Base-by-base conservation (phyloP, 75 land plant species). In the Cupressus sempervirens region DNA sequence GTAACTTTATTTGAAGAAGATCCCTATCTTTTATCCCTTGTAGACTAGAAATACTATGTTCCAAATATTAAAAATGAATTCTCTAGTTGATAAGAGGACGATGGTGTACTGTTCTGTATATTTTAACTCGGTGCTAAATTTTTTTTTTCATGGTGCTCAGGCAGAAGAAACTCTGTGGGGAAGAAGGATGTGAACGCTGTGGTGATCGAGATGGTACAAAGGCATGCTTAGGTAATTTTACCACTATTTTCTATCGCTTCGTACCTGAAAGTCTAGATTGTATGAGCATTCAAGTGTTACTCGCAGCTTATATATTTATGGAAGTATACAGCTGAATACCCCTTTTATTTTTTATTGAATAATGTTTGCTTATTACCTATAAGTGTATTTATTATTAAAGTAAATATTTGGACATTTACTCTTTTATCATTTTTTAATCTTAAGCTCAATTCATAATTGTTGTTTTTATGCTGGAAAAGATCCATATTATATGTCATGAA, bases 121-220 rank as follows among this genome's bases (percentile, higher is more conserved):
- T 45, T n/a, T 43, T 26, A 79, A 46, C 79, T 79, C 46, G 45
- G 81, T 3, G 3, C 29, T 72, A 72, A 1, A 72, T 13, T 26
- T 79, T 45, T 34, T 2, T 45, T 45, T n/a, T 41, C 46, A 18
- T 77, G 20, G 41, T 79, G 48, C 45, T 34, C 79, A 92, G 93
- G 87, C 91, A 92, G 83, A 92, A 92, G 84, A 92, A 90, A 81
- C 74, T 92, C 30, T 92, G 93, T 67, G 93, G 93, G 18, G 93
- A 92, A 76, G 91, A 90, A 85, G 90, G 88, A 54, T 92, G 93
- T 88, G 86, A 85, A 65, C 85, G 93, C 26, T 92, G 93, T 79
- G 90, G 90, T 16, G 3, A 90, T 80, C 43, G 88, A 20, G 91
- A 92, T 67, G 77, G 86, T 29, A 86, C 89, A 26, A 82, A 90